phyloP scores from a whole-genome alignment of 225 moss, liverwort and hornwort genomes.

The Physcomitrium patens region DNA sequence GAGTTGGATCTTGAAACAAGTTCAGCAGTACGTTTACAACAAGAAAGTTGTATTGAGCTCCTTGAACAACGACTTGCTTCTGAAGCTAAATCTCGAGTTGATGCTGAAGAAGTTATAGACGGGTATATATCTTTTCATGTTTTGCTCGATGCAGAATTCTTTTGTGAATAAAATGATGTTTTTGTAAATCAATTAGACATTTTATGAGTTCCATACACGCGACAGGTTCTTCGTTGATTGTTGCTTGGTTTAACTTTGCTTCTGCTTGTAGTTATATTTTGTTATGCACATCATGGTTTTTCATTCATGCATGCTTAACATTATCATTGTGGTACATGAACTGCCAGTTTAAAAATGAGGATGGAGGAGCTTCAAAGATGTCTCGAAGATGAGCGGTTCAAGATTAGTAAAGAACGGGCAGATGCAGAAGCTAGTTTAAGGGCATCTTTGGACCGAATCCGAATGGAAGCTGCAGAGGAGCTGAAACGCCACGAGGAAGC shows the following conservation, averaged over 20 bases:
- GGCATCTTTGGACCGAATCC: conserved; percentile 71
- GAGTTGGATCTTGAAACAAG: conserved; percentile 73
- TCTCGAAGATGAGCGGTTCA: conserved; percentile 80
- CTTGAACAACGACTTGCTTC: conserved; percentile 90
- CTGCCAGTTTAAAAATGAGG: conserved; percentile 66
- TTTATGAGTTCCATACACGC: neutral
- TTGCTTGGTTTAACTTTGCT: neutral
- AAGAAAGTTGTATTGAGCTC: conserved; percentile 78
- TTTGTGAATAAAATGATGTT: conserved; percentile 15
- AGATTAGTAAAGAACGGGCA: conserved; percentile 72
- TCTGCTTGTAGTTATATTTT: neutral
- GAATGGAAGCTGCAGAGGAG: conserved; percentile 79
- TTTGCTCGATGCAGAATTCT: conserved; percentile 20
- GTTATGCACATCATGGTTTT: neutral
- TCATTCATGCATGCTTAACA: conserved; percentile 17
- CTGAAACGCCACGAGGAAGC: conserved; percentile 80
- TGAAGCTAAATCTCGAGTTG: conserved; percentile 80
- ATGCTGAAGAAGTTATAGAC: conserved; percentile 92
- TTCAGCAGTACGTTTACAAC: conserved; percentile 64
- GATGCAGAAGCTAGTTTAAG: conserved; percentile 73
- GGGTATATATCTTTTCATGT: conserved; percentile 44
- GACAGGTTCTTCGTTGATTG: neutral
- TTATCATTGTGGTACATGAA: conserved; percentile 22
- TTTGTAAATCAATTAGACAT: neutral
- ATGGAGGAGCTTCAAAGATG: conserved; percentile 79